A percentile compares a stretch with the other conserved stretches of the same genome.
Evolutionary conservation across 1,284 basidiomycete genomes (phyloP).

Genomic region (Ganoderma lingzhi): DNA sequence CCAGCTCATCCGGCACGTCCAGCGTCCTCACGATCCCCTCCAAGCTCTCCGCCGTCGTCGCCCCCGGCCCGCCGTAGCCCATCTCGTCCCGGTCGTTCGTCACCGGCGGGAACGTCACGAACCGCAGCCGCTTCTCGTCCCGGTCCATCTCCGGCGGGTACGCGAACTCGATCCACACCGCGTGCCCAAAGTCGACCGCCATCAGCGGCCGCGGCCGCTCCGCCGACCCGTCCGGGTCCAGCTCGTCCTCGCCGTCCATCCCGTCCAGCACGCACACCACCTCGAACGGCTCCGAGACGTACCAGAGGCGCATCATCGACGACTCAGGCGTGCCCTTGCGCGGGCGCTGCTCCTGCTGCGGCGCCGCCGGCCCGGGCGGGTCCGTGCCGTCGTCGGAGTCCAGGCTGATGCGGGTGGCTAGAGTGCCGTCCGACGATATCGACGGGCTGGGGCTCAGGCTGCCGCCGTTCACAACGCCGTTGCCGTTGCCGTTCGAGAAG

Average conservation of each 20-base stretch:
- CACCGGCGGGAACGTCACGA: slow-evolving; percentile 75
- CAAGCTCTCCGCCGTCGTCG: slow-evolving; percentile 34
- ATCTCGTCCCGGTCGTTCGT: slow-evolving; percentile 30
- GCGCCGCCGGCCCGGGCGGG: background rate
- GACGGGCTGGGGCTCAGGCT: slow-evolving; percentile 12
- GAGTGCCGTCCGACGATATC: slow-evolving; percentile 8
- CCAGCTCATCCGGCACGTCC: slow-evolving; percentile 67
- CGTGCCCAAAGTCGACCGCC: slow-evolving; percentile 82
- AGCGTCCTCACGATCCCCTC: slow-evolving; percentile 65
- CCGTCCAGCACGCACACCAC: slow-evolving; percentile 69
- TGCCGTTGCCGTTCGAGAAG: slow-evolving; percentile 5
- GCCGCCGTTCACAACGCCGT: slow-evolving; percentile 3
- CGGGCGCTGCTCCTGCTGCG: slow-evolving; percentile 18
- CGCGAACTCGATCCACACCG: slow-evolving; percentile 74
- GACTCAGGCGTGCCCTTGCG: slow-evolving; percentile 19
- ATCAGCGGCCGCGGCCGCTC: slow-evolving; percentile 71
- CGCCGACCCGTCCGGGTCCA: slow-evolving; percentile 41
- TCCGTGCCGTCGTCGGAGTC: slow-evolving; percentile 7
- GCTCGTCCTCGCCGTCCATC: slow-evolving; percentile 48
- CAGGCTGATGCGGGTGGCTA: background rate
- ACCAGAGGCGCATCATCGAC: slow-evolving; percentile 69
- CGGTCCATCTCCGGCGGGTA: slow-evolving; percentile 42
- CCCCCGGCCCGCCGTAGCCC: slow-evolving; percentile 19
- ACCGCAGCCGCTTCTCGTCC: slow-evolving; percentile 61
- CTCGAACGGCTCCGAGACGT: slow-evolving; percentile 73